phyloP scores from a whole-genome alignment of 768 basidiomycete species.

The Termitomyces sp. region DNA sequence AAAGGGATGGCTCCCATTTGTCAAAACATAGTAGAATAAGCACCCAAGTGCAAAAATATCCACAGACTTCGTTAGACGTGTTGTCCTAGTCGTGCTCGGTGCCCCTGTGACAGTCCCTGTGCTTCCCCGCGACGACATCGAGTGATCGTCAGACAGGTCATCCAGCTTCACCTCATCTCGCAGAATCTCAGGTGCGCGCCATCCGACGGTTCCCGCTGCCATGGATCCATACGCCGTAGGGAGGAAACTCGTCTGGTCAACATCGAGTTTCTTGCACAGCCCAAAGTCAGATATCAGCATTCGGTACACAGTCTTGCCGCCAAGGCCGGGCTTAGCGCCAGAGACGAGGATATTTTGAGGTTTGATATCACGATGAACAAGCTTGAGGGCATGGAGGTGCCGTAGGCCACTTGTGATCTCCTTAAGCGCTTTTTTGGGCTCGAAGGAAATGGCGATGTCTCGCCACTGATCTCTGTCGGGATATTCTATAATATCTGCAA shows the following conservation, averaged over 20 bases:
- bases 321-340: constrained; percentile 50
- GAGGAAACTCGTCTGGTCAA: constrained; percentile 94
- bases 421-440: constrained; percentile 81
- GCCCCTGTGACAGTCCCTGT: constrained; percentile 45
- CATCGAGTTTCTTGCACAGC: constrained; percentile 90
- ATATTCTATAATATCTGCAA: constrained; percentile 82
- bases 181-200: constrained; percentile 96
- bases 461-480: constrained; percentile 65
- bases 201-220: constrained; percentile 92
- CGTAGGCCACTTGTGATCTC: constrained; percentile 87
- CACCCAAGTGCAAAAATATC: constrained; percentile 97
- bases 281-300: constrained; percentile 98
- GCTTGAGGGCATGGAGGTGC: constrained; percentile 90
- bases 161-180: constrained; percentile 92
- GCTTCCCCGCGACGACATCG: constrained; percentile 66
- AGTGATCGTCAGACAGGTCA: constrained; percentile 65
- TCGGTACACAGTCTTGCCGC: constrained; percentile 43
- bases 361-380: constrained; percentile 98
- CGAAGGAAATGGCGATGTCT: constrained; percentile 77
- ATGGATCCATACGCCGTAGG: constrained; percentile 88
- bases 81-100: constrained; percentile 41
- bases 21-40: constrained; percentile 90
- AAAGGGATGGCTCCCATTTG: constrained; percentile 89
- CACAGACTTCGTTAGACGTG: constrained; percentile 88
- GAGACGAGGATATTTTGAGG: constrained; percentile 96